Base-by-base conservation (phyloP, 768 basidiomycete genomes). In the Boletus pseudo-olivaceus region DNA sequence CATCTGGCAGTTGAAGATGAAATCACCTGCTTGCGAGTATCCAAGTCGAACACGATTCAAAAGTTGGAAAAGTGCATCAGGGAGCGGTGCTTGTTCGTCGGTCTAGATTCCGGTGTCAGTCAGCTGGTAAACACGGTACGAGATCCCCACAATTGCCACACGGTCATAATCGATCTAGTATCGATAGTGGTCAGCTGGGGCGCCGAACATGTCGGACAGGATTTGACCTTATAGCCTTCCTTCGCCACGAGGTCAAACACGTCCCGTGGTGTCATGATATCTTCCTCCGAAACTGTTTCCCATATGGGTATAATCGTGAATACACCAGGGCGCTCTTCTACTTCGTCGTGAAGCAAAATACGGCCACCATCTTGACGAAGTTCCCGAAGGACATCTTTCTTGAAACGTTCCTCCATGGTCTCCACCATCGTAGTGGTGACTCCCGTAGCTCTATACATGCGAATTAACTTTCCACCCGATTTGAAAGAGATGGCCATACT, bases 1-100 rank as follows among this genome's bases (percentile, higher is more conserved):
- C 93, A 98, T 96, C 71, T 98, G 97, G 70, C 97, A 99, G 62
- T 98, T 98, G 76, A 97, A 98, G 43, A 93, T 74, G 61, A 93
- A 88, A 61, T 92, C 91, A 5, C 84, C 88, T 1, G 84, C 81
- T 29, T 79, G 75, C 1, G 78, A 71, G 42, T 85, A 58, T 51
- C 79, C 78, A 54, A 77, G 64, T 67, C 80, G 79, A 6, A 98
- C 81, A 33, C 94, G 83, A 26, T 84, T 81, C 27, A 96, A 75
- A 39, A 99, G 77, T 49, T 88, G 85, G 20, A 79, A 83, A 19
- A 98, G 80, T 5, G 93, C 92, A 39, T 79, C 88, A 0, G 97
- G 97, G 17, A 98, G 77, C 1, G 96, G 96, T 0, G 95, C 93
- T 74, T 96, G 95, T 67, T 99, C 96, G 62, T 98, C 96, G 8